Evolutionary conservation across 2,329 filamentous ascomycete species (phyloP).

Genomic region (Epichloe gansuensis): DNA sequence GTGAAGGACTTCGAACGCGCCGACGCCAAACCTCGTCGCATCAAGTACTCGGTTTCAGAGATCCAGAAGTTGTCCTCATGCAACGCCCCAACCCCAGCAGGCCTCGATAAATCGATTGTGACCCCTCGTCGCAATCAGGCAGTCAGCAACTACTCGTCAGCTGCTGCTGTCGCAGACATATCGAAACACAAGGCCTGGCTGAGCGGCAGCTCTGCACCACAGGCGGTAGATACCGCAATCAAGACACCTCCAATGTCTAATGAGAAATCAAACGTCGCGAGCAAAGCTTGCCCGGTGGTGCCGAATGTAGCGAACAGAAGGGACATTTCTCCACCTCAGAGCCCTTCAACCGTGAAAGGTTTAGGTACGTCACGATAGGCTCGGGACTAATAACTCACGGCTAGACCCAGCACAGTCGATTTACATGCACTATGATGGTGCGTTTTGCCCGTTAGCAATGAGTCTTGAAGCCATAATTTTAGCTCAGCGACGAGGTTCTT

Average conservation of each 20-base stretch:
- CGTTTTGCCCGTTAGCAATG: too few relatives aligned
- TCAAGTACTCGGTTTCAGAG: conserved; percentile 3
- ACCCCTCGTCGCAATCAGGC: neutral
- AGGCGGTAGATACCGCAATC: neutral
- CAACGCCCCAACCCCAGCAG: neutral
- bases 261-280: neutral
- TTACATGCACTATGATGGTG: neutral
- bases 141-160: neutral
- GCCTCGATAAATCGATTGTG: neutral
- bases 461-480: too few relatives aligned
- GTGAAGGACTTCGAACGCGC: neutral
- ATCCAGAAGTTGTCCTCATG: neutral
- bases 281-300: neutral
- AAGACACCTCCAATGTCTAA: neutral
- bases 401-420: neutral
- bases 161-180: neutral
- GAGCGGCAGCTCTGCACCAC: neutral
- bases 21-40: neutral
- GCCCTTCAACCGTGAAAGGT: neutral
- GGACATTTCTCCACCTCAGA: neutral
- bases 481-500: too few relatives aligned
- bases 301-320: neutral
- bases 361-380: conserved; percentile 11
- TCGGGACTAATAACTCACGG: neutral
- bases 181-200: conserved; percentile 3